Percentiles rank a stretch among this genome's conserved stretches.
phyloP scores from a whole-genome alignment of 2,329 filamentous ascomycete species.

The Colletotrichum camelliae region DNA sequence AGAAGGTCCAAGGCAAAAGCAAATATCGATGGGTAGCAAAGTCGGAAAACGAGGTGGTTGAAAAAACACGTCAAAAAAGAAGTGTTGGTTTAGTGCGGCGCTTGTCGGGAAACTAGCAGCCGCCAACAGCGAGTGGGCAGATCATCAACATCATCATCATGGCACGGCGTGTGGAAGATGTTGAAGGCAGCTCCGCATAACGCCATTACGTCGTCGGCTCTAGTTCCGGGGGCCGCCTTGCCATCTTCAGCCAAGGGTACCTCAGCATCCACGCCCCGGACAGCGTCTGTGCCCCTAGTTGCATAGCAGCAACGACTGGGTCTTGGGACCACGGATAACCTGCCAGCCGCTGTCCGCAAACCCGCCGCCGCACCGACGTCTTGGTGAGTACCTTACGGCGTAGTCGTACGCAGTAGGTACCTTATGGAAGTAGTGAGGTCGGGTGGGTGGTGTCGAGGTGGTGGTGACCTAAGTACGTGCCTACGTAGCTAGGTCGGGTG shows the following conservation, averaged over 20 bases:
- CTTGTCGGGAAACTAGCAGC: background rate
- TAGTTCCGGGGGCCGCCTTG: background rate
- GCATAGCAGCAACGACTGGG: background rate
- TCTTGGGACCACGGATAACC: background rate
- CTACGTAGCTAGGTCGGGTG: background rate
- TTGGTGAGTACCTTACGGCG: background rate
- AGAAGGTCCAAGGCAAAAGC: background rate
- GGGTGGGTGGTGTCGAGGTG: background rate
- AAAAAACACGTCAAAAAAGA: background rate
- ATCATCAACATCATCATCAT: slow-evolving; percentile 11
- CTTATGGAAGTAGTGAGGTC: background rate
- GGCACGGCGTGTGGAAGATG: background rate
- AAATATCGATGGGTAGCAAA: background rate
- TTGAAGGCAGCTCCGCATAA: background rate
- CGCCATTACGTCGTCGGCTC: slow-evolving; percentile 20
- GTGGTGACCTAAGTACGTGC: background rate
- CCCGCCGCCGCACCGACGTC: background rate
- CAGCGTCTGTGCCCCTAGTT: background rate
- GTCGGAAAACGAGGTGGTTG: background rate
- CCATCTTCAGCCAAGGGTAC: background rate
- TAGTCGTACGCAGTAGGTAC: background rate
- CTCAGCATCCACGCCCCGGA: background rate
- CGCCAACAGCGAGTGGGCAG: background rate
- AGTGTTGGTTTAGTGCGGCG: background rate
- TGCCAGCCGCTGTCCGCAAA: background rate